Evolutionary conservation across 108 stramenopile species (phyloP), one percentile per base, ranked within the genome.

Genomic region (Cyclotella choctawhatcheeana): DNA sequence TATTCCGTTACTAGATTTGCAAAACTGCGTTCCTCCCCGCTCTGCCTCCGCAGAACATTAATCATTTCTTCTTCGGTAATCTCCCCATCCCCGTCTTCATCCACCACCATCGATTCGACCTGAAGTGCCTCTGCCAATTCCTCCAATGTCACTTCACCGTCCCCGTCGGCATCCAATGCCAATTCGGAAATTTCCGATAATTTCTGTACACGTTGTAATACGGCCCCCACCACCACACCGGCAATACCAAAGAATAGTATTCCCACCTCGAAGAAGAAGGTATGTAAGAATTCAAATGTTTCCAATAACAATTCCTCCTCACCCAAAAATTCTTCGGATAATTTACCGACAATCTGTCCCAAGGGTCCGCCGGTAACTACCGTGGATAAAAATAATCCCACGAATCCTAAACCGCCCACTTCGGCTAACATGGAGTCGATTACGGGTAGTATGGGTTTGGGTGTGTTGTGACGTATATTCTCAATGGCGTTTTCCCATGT

Each of bases 371-470:
- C 79, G 0, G 72, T 73, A 17, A 80, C 79, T 27, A 67, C 24
- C 17, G 67, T 61, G 3, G 58, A 52, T 17, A 80, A 44, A 32
- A 80, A 80, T 14, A 80, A 47, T 0, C 79, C 79, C 31, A 80
- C 59, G 52, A 81, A 75, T 17, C 54, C 64, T 10, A 82, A 58
- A 5, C 81, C 81, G n/a, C 75, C 81, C 37, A 82, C 53, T 71
- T 82, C 81, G 1, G 56, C 81, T 26, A 82, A 58, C 75, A 82
- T 76, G 52, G 65, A 67, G 37, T 82, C 81, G 30, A 82, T 70
- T 1, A 82, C 81, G 4, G 75, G 69, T 37, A 64, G 0, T 18
- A 82, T 52, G 2, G 75, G 35, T 22, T 71, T 61, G 18, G 81
- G 75, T 22, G 75, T 58, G 17, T 48, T 45, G 0, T 71, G 8